A percentile compares a stretch with the other conserved stretches of the same genome.
These are phyloP conservation scores for Bipolaris gigantea DNA, from an alignment of 2,329 filamentous ascomycete species.

Conservation along the genomic window DNA sequence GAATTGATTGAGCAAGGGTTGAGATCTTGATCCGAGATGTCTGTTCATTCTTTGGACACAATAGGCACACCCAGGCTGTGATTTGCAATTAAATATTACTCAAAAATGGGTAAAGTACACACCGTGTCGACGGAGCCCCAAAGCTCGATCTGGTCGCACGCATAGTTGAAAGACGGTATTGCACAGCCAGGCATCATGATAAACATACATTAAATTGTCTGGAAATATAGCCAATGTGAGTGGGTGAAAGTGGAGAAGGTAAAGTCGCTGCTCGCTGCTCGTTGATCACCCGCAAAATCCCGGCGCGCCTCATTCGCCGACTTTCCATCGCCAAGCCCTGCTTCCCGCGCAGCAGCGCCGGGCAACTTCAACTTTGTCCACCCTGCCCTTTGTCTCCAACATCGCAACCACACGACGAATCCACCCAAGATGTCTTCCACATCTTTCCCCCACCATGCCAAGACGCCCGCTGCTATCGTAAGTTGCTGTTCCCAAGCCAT, in stretches of 20 bases:
- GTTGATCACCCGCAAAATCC: constrained; percentile 33
- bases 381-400: constrained; percentile 11
- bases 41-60: background rate
- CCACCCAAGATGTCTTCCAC: constrained; percentile 24
- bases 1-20: background rate
- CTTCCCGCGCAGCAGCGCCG: constrained; percentile 9
- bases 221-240: background rate
- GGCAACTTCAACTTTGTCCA: constrained; percentile 16
- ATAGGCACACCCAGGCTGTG: background rate
- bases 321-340: constrained; percentile 12
- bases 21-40: background rate
- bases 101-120: background rate
- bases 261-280: constrained; percentile 11
- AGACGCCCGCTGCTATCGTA: constrained; percentile 37
- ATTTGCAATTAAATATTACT: background rate
- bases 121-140: no score
- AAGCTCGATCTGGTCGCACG: no score
- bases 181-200: background rate
- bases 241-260: background rate
- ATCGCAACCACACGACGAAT: constrained; percentile 16
- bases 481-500: constrained; percentile 11
- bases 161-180: background rate
- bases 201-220: background rate
- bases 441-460: constrained; percentile 24
- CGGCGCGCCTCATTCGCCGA: constrained; percentile 21